Conservation (phyloP, 2,329 filamentous ascomycete genomes). For the Hortaea werneckii region DNA sequence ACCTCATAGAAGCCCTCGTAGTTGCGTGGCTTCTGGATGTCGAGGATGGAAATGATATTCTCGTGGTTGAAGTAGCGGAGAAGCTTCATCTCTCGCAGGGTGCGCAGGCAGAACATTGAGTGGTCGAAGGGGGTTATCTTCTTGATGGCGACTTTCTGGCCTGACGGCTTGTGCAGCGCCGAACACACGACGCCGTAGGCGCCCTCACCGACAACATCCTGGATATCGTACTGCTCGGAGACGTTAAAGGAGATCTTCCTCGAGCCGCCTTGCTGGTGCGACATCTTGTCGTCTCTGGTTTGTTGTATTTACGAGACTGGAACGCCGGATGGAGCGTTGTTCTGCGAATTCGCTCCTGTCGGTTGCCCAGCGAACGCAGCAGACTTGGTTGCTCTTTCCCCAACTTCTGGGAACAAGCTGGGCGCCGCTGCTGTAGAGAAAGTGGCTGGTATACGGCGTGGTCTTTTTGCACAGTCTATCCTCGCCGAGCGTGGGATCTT, state of each 20-base stretch:
- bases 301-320: neutral
- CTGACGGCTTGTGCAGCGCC: slow-evolving; percentile 92
- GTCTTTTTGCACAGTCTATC: too few species aligned
- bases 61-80: slow-evolving; percentile 99
- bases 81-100: slow-evolving; percentile 97
- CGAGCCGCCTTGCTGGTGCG: slow-evolving; percentile 38
- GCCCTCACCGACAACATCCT: slow-evolving; percentile 97
- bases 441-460: too few species aligned
- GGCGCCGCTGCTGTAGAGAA: too few species aligned
- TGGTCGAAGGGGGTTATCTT: slow-evolving; percentile 99
- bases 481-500: too few species aligned
- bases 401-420: too few species aligned
- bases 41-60: slow-evolving; percentile 98
- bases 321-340: too few species aligned
- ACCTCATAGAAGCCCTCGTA: slow-evolving; percentile 96
- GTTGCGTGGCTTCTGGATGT: slow-evolving; percentile 95
- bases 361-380: neutral
- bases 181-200: slow-evolving; percentile 98
- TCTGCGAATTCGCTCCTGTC: neutral
- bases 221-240: slow-evolving; percentile 98
- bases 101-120: slow-evolving; percentile 76
- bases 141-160: slow-evolving; percentile 98
- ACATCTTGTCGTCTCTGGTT: neutral
- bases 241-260: slow-evolving; percentile 99
- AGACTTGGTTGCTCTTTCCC: neutral